Evolutionary conservation across 176 grass and related monocot genomes (phyloP).

Genomic region (Coix lacrymajobi): DNA sequence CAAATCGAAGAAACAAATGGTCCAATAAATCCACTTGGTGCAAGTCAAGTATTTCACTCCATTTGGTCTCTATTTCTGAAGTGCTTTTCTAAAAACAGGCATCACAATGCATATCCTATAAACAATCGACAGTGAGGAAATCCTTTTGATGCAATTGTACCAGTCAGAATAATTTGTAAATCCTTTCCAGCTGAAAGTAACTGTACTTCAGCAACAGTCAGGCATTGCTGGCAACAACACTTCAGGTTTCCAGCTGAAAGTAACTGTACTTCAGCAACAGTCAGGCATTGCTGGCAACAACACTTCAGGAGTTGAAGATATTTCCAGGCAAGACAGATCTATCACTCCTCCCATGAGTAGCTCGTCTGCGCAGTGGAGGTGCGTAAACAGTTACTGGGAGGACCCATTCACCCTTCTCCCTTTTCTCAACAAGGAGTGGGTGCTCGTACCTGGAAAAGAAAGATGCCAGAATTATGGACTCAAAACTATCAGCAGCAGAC

Average conservation of each 20-base stretch:
- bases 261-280: constrained; percentile 18
- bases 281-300: not conserved
- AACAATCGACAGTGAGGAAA: not conserved
- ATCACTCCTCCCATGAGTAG: constrained; percentile 63
- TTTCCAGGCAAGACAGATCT: constrained; percentile 58
- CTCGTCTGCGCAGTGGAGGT: constrained; percentile 62
- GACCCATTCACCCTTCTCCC: constrained; percentile 95
- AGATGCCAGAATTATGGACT: not conserved
- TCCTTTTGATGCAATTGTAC: not conserved
- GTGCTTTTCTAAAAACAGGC: constrained; percentile 1
- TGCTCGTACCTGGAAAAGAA: constrained; percentile 69
- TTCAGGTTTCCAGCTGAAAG: not conserved
- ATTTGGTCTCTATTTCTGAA: not conserved
- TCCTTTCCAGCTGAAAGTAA: constrained; percentile 8
- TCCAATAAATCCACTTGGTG: not conserved
- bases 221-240: not conserved
- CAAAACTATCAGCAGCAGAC: constrained; percentile 5
- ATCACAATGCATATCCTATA: not conserved
- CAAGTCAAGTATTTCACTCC: not conserved
- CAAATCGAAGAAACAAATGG: not conserved
- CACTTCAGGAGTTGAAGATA: constrained; percentile 60
- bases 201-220: constrained; percentile 1
- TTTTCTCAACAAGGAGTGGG: constrained; percentile 79
- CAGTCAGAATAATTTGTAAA: not conserved
- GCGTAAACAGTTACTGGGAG: constrained; percentile 83